A percentile compares a stretch with the other conserved stretches of the same genome.
These are phyloP conservation scores for Tripterygium wilfordii DNA, from an alignment of 177 flowering plant genomes.

Conservation along the genomic window DNA sequence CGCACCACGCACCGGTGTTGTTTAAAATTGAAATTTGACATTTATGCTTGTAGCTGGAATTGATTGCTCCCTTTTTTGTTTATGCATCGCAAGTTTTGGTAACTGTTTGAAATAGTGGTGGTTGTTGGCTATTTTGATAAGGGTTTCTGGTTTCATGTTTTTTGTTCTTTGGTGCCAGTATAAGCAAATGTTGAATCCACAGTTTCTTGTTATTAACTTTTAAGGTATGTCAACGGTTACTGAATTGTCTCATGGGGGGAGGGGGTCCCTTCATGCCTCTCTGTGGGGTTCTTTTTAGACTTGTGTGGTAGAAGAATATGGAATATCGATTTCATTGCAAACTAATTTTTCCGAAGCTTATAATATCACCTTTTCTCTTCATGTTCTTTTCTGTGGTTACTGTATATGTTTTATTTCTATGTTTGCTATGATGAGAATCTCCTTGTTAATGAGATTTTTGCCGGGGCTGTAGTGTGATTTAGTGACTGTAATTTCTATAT, in stretches of 20 bases:
- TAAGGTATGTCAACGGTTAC: neutral
- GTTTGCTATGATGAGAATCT: too few relatives aligned
- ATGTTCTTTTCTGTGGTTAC: neutral
- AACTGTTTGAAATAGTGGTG: neutral
- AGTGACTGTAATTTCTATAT: neutral
- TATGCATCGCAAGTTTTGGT: too few relatives aligned
- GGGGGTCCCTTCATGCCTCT: conserved; percentile 7
- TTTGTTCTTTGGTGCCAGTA: too few relatives aligned
- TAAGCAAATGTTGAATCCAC: neutral
- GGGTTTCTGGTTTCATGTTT: too few relatives aligned
- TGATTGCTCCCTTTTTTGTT: neutral
- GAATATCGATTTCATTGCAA: neutral
- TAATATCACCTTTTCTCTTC: neutral
- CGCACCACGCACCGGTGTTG: too few relatives aligned
- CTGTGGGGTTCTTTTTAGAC: neutral
- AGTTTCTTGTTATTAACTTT: neutral
- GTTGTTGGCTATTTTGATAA: neutral
- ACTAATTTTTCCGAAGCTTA: neutral
- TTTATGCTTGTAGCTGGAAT: too few relatives aligned
- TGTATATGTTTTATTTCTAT: too few relatives aligned
- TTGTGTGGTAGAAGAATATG: conserved; percentile 3
- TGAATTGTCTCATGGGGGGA: conserved; percentile 5
- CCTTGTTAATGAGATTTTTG: too few relatives aligned
- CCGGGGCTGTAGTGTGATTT: too few relatives aligned
- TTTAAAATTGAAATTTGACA: too few relatives aligned